phyloP scores from a whole-genome alignment of 2,329 filamentous ascomycete species.

The Botryotinia narcissicola region DNA sequence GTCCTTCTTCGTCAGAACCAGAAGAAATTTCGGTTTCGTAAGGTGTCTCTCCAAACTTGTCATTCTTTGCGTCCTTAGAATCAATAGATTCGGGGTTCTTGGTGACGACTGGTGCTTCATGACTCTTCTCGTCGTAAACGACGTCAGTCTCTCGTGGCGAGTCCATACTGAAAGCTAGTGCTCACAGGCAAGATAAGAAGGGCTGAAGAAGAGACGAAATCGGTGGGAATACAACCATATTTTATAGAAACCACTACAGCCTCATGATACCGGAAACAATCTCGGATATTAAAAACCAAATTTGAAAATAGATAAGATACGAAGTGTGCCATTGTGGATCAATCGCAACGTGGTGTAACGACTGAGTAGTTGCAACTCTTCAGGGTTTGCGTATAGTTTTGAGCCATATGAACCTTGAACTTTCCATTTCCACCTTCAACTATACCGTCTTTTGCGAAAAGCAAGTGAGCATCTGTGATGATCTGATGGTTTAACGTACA shows the following conservation, averaged over 20 bases:
- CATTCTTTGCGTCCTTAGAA: background rate
- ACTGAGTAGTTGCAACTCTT: background rate
- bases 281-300: background rate
- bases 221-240: background rate
- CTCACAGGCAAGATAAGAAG: slow-evolving; percentile 6
- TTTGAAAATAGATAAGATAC: slow-evolving; percentile 5
- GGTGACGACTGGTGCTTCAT: background rate
- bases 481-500: background rate
- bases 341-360: background rate
- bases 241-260: background rate
- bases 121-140: slow-evolving; percentile 16
- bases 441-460: background rate
- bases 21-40: slow-evolving; percentile 10
- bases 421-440: background rate
- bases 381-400: background rate
- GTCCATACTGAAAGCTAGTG: slow-evolving; percentile 5
- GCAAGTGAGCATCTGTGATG: background rate
- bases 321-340: slow-evolving; percentile 1
- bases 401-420: background rate
- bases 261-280: background rate
- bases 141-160: slow-evolving; percentile 9
- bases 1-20: slow-evolving; percentile 11
- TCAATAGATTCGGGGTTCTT: slow-evolving; percentile 1
- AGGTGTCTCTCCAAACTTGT: background rate
- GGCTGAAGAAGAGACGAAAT: background rate